Base-by-base conservation (phyloP, 139 green algal species). In the Nannochloris sp. region DNA sequence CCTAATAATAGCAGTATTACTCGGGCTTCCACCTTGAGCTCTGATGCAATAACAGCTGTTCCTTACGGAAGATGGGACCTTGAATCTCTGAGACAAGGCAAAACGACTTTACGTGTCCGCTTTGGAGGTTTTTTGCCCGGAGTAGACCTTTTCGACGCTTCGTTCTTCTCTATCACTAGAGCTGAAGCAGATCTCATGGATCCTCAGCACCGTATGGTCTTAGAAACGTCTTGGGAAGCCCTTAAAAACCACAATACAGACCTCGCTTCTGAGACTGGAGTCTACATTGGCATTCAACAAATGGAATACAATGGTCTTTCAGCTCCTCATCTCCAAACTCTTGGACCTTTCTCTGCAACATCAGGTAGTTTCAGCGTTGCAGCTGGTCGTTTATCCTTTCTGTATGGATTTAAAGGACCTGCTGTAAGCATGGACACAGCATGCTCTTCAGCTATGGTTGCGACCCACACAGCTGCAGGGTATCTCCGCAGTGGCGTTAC, bases 211-310 rank as follows among this genome's bases (percentile, higher is more conserved):
- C 75, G 86, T 0, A 37, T 89, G 32, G 60, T 92, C 34, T 66
- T 89, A 56, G 58, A 79, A n/a, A 9, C 39, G 13, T 58, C 71
- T 15, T 70, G 61, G 10, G 24, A 73, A n/a, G 72, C 64, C 4
- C n/a, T 80, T 33, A 36, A 64, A 15, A 29, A 31, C n/a, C 31
- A 31, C 5, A 44, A 56, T 6, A 33, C 29, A n/a, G 33, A 60
- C n/a, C n/a, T n/a, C 14, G 33, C 68, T 42, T 38, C 37, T 13
- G 56, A 48, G 32, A 60, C 61, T 23, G 83, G 81, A 15, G 76
- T 90, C 13, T 92, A 75, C 62, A 79, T 92, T 30, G 85, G 85
- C 57, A 75, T 89, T 9, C 83, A 78, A 5, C 84, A 91, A 73
- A 75, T 81, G 63, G 86, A 92, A 74, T 91, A 89, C 61, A 78